These are phyloP conservation scores for Didymella sp. DNA, from an alignment of 2,329 filamentous ascomycete genomes.

Conservation along the genomic window DNA sequence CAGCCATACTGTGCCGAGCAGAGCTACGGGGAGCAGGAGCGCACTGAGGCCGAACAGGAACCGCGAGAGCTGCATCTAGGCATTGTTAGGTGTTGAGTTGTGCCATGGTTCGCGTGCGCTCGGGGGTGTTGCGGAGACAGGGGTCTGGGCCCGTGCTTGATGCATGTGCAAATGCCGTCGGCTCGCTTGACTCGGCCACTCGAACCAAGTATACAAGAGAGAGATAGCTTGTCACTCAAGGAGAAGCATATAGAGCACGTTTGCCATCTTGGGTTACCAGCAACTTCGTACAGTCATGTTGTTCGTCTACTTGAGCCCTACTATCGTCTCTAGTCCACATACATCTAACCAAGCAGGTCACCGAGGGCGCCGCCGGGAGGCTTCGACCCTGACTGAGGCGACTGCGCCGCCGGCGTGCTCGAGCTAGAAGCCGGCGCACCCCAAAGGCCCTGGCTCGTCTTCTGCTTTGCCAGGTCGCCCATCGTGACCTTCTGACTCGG, in stretches of 20 bases:
- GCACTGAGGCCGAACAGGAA: slow-evolving; percentile 56
- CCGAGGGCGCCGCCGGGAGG: slow-evolving; percentile 45
- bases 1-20: slow-evolving; percentile 76
- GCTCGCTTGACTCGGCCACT: not conserved
- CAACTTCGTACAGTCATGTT: slow-evolving; percentile 2
- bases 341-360: slow-evolving; percentile 43
- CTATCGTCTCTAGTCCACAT: not conserved
- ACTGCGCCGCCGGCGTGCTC: slow-evolving; percentile 41
- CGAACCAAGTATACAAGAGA: no score
- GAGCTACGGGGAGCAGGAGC: slow-evolving; percentile 68
- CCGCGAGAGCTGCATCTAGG: slow-evolving; percentile 60
- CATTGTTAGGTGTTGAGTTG: slow-evolving; percentile 38
- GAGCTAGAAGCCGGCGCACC: slow-evolving; percentile 66
- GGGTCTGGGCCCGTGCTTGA: not conserved
- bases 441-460: slow-evolving; percentile 94
- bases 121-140: slow-evolving; percentile 12
- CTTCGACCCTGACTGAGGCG: slow-evolving; percentile 43
- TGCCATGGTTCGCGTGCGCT: not conserved
- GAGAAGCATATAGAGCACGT: not conserved
- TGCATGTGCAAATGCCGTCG: not conserved
- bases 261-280: not conserved
- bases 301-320: not conserved
- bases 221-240: not conserved
- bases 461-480: slow-evolving; percentile 96
- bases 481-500: slow-evolving; percentile 73